Conservation (phyloP, 208 protist genomes). For the Leishmania tarentolae region DNA sequence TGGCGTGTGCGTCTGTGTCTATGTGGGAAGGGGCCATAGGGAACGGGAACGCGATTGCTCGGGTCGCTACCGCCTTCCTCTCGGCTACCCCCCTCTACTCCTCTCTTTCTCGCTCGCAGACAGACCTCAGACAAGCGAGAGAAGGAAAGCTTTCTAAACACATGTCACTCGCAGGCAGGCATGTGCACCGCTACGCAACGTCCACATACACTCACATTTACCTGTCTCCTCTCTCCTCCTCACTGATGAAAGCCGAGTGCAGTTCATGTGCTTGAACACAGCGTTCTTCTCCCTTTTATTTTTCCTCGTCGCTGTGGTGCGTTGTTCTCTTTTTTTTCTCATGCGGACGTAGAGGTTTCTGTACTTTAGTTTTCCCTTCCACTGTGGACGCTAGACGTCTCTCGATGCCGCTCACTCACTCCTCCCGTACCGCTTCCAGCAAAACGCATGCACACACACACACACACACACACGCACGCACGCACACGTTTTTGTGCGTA, state of each 20-base stretch:
- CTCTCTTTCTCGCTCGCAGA: background rate
- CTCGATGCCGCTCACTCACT: background rate
- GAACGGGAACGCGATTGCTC: background rate
- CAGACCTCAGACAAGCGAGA: background rate
- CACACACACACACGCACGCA: background rate
- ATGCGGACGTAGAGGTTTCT: background rate
- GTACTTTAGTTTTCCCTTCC: background rate
- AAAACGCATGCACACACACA: background rate
- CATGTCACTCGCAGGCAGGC: background rate
- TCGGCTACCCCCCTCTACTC: background rate
- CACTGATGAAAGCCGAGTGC: background rate
- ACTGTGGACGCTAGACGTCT: background rate
- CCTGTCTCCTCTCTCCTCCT: background rate
- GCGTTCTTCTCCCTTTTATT: background rate
- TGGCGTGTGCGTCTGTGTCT: background rate
- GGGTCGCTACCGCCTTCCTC: background rate
- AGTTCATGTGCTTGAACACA: background rate
- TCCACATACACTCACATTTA: background rate
- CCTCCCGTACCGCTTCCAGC: background rate
- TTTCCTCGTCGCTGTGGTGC: background rate
- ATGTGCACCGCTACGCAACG: background rate
- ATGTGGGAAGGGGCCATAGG: background rate
- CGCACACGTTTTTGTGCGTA: background rate
- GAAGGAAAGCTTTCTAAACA: background rate
- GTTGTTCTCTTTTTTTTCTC: background rate